Conservation (phyloP, 768 basidiomycete species). For the Termitomyces bulborhizus region DNA sequence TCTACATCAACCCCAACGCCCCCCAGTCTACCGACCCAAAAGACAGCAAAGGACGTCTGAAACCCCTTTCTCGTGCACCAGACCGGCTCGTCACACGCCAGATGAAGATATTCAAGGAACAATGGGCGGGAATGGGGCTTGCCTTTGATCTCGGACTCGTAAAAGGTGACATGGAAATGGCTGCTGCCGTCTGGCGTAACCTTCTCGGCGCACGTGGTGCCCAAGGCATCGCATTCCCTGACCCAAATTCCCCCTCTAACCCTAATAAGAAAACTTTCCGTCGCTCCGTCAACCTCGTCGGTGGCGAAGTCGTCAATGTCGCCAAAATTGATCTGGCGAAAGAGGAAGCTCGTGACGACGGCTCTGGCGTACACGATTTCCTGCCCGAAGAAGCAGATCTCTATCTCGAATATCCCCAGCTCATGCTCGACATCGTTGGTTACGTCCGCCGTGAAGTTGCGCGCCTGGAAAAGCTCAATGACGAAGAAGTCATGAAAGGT, state of each 20-base stretch:
- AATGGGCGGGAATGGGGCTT: constrained; percentile 80
- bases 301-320: constrained; percentile 56
- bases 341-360: constrained; percentile 59
- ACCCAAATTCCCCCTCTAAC: constrained; percentile 9
- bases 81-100: constrained; percentile 78
- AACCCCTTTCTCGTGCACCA: constrained; percentile 42
- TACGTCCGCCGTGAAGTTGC: constrained; percentile 71
- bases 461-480: constrained; percentile 52
- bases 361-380: constrained; percentile 71
- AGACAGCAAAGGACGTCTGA: constrained; percentile 17
- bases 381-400: constrained; percentile 50
- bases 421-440: constrained; percentile 62
- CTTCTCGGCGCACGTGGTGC: constrained; percentile 82
- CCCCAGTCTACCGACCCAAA: constrained; percentile 8
- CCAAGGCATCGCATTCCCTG: constrained; percentile 50
- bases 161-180: constrained; percentile 75
- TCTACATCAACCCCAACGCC: constrained; percentile 43
- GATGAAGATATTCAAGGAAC: constrained; percentile 89
- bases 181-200: constrained; percentile 88
- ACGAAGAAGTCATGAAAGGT: constrained; percentile 36
- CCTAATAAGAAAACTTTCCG: constrained; percentile 32
- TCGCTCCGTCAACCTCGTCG: constrained; percentile 20
- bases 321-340: constrained; percentile 49
- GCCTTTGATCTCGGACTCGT: constrained; percentile 75
- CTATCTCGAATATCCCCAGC: constrained; percentile 68